Evolutionary conservation across 176 grass and related monocot species (phyloP).

Genomic region (Aechmea fasciata): DNA sequence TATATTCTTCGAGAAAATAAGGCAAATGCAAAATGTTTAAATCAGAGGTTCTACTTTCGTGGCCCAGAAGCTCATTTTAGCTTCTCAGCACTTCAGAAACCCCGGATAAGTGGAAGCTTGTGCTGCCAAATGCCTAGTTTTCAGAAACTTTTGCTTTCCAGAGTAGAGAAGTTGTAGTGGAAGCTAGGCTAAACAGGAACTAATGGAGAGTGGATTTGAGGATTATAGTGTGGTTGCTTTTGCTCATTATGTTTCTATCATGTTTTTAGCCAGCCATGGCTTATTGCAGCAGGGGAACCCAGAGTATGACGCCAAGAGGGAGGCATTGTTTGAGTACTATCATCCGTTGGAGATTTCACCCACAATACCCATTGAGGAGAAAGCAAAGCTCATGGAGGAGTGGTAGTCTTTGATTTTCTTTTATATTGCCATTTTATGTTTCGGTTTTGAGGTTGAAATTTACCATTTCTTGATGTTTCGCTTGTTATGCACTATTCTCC

Average conservation of each 20-base stretch:
- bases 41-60: too few relatives aligned
- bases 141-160: too few relatives aligned
- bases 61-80: too few relatives aligned
- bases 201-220: background rate
- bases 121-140: too few relatives aligned
- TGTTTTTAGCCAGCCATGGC: conserved; percentile 58
- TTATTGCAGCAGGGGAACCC: conserved; percentile 75
- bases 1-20: too few relatives aligned
- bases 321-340: conserved; percentile 71
- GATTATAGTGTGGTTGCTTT: conserved; percentile 1
- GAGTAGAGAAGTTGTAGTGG: too few relatives aligned
- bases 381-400: conserved; percentile 93
- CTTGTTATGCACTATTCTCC: too few relatives aligned
- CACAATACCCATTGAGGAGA: conserved; percentile 60
- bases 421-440: background rate
- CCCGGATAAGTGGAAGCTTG: too few relatives aligned
- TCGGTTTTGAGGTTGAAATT: background rate
- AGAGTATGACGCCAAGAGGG: conserved; percentile 75
- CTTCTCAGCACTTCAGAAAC: too few relatives aligned
- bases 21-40: too few relatives aligned
- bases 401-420: conserved; percentile 23
- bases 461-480: too few relatives aligned
- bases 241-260: too few relatives aligned
- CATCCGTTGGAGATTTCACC: conserved; percentile 84
- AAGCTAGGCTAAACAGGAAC: background rate